Base-by-base conservation (phyloP, 2,329 filamentous ascomycete species). In the Periconia macrospinosa region DNA sequence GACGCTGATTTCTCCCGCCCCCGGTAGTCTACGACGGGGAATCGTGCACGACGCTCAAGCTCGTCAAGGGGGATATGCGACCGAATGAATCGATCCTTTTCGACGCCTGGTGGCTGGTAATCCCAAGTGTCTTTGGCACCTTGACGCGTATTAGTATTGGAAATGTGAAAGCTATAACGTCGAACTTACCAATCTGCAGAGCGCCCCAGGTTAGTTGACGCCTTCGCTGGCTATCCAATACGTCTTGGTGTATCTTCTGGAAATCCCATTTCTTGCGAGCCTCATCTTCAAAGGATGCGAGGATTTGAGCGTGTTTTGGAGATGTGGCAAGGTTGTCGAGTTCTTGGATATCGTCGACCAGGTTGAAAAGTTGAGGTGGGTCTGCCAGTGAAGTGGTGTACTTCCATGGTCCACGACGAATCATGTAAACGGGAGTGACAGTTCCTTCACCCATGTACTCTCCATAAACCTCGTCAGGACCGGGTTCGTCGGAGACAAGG, bases 401-500 rank as follows among this genome's bases (percentile, higher is more conserved):
- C 79, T 97, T 97, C 91, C 91, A 97, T 45, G 83, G 81, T 9
- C 91, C 91, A 50, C 91, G 87, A 53, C 90, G 87, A 69, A 97
- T 97, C 92, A 97, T 97, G 81, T 96, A 91, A 52, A 95, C 84
- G 1, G 92, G 92, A 5, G 89, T 87, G 52, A 96, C 81, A 1
- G 92, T 96, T 45, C 92, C 92, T 76, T 97, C 92, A 47, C 91
- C 92, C 68, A 93, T 96, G 78, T 97, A 97, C 77, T 97, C 92
- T 56, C 91, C 92, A 65, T 93, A 89, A n/a, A 94, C 92, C 11
- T 90, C 94, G 72, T 97, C 92, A 56, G 88, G 87, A 41, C 85
- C 86, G 67, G 80, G 66, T n/a, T 83, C 65, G 40, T 74, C 66
- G 1, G 69, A 72, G 8, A 73, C 62, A 0, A 73, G 60, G 41